Base-by-base conservation (phyloP, 2,329 filamentous ascomycete species). In the Fusarium odoratissimum region DNA sequence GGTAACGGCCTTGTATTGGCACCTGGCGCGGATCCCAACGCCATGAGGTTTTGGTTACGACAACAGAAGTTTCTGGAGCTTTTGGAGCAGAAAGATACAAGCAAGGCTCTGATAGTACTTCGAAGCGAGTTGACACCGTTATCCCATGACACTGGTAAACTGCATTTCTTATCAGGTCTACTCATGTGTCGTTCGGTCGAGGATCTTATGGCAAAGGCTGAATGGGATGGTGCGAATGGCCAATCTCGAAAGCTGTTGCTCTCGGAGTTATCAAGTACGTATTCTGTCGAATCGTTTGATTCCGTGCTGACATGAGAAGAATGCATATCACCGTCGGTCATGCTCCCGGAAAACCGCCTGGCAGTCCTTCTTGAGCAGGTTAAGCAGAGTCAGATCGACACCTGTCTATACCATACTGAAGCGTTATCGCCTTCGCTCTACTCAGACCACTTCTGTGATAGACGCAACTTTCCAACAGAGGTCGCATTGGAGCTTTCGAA, bases 11-110 rank as follows among this genome's bases (percentile, higher is more conserved):
- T 99, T 60, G 89, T 94, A 21, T 86, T 98, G 59, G 90, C 92
- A 21, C 89, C 93, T 46, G 91, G 90, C 30, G 92, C 94, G 11
- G 92, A 97, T 76, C 88, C 88, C 64, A 90, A 92, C 74, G 87
- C 92, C 58, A 95, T 99, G 92, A 88, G 92, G 51, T 98, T 98
- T 81, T 91, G 91, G 85, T 86, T 99, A 77, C 89, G 95, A 72
- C 93, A 97, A 79, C 96, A 99, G 80, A 98, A 98, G 81, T 99
- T 95, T 77, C 86, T 99, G 35, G 96, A 99, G 83, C 85, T 97
- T 13, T 84, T 99, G 46, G 95, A 98, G 80, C 86, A 87, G 76
- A 87, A 91, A 74, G 91, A 98, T 76, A 89, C 93, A 13, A 87
- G 87, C 19, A 87, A 88, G 57, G 96, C 95, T 12, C 86, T 99